phyloP scores from a whole-genome alignment of 2,329 filamentous ascomycete species.

The Bimuria novae-zelandiae region DNA sequence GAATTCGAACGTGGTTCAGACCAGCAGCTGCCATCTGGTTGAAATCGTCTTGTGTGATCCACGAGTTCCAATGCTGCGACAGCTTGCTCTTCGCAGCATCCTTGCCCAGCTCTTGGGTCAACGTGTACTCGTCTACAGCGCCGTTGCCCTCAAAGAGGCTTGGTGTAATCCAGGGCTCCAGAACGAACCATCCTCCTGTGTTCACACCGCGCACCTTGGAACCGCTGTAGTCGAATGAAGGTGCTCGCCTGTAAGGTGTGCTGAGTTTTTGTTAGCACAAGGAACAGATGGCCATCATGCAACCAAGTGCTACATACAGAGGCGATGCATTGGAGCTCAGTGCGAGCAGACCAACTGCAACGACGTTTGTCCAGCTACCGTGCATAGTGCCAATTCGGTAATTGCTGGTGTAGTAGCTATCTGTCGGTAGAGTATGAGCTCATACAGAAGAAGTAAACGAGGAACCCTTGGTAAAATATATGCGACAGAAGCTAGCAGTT shows the following conservation, averaged over 20 bases:
- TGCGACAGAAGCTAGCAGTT: conserved; percentile 15
- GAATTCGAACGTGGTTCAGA: conserved; percentile 68
- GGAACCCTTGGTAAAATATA: conserved; percentile 8
- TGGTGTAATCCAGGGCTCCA: conserved; percentile 68
- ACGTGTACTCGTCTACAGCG: conserved; percentile 63
- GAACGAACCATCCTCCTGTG: conserved; percentile 67
- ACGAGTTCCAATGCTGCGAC: conserved; percentile 62
- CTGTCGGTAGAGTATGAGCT: conserved; percentile 12
- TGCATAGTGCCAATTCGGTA: conserved; percentile 28
- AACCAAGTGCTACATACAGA: conserved; percentile 23
- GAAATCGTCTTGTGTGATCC: conserved; percentile 61
- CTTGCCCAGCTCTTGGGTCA: conserved; percentile 56
- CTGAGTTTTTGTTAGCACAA: conserved; percentile 16
- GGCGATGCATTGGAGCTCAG: conserved; percentile 38
- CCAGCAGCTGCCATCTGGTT: conserved; percentile 59
- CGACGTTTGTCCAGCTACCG: conserved; percentile 28
- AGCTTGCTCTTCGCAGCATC: conserved; percentile 55
- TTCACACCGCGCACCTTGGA: conserved; percentile 68
- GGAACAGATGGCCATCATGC: not conserved
- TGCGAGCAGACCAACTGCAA: conserved; percentile 37
- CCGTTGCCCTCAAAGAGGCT: conserved; percentile 60
- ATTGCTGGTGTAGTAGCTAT: conserved; percentile 13
- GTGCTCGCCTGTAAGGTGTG: conserved; percentile 31
- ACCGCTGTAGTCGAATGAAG: conserved; percentile 58
- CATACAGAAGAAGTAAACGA: conserved; percentile 16